phyloP scores from a whole-genome alignment of 257 asterid species.

The Salvia miltiorrhiza region DNA sequence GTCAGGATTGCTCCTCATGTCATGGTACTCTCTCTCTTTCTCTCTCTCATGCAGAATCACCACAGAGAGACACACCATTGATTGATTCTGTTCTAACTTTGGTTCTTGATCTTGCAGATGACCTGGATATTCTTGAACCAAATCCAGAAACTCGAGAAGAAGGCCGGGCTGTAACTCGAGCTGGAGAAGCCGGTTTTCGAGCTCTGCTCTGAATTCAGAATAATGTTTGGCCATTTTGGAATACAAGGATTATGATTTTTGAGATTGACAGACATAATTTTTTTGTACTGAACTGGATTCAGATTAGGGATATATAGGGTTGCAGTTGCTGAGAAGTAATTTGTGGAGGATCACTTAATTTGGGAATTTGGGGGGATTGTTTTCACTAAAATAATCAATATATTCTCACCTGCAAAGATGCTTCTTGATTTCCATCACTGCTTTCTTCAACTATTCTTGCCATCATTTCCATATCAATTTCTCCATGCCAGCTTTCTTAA shows the following conservation, averaged over 20 bases:
- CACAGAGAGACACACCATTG: no score
- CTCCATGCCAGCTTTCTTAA: neutral
- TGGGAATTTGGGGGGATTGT: constrained; percentile 14
- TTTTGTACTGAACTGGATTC: constrained; percentile 25
- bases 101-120: constrained; percentile 52
- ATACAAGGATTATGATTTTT: constrained; percentile 11
- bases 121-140: constrained; percentile 99
- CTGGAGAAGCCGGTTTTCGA: neutral
- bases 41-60: neutral
- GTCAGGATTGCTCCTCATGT: constrained; percentile 99
- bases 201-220: constrained; percentile 24
- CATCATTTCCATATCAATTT: neutral
- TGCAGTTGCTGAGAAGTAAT: neutral
- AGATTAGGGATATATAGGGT: constrained; percentile 33
- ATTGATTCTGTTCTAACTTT: neutral
- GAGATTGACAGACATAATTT: constrained; percentile 13
- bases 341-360: neutral
- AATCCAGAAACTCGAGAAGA: constrained; percentile 66
- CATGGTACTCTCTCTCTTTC: constrained; percentile 63
- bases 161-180: constrained; percentile 49
- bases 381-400: constrained; percentile 23
- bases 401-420: constrained; percentile 6
- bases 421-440: neutral
- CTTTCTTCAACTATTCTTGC: neutral
- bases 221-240: constrained; percentile 29